These are phyloP conservation scores for Diddensiella caesifluorescens DNA, from an alignment of 805 yeast species.

Conservation along the genomic window DNA sequence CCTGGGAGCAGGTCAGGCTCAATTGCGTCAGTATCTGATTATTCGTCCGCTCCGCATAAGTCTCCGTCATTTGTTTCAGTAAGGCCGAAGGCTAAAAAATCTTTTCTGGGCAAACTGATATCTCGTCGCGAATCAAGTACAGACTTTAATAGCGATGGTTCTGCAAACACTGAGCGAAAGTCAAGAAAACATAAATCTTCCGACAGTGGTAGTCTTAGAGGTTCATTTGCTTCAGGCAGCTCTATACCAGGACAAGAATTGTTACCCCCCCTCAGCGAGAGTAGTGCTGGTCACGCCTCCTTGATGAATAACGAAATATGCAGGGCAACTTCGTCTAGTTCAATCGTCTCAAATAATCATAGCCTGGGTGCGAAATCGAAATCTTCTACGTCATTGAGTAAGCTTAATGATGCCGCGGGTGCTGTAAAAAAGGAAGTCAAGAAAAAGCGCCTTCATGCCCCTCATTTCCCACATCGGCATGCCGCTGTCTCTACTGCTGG, in stretches of 20 bases:
- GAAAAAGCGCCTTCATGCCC: not conserved
- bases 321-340: not conserved
- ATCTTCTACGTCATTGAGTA: not conserved
- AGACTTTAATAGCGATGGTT: too few relatives aligned
- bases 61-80: not conserved
- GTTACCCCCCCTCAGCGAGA: too few relatives aligned
- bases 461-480: not conserved
- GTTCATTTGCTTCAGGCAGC: slow-evolving; percentile 2
- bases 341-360: not conserved
- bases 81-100: slow-evolving; percentile 8
- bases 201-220: not conserved
- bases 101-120: slow-evolving; percentile 18
- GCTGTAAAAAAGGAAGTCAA: not conserved
- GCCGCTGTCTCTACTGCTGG: not conserved
- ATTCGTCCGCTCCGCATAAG: not conserved
- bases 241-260: too few relatives aligned
- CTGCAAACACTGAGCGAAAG: too few relatives aligned
- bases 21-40: slow-evolving; percentile 14
- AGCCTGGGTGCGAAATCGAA: not conserved
- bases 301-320: too few relatives aligned
- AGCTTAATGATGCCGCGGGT: not conserved
- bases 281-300: too few relatives aligned
- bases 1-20: slow-evolving; percentile 17
- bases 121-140: slow-evolving; percentile 20
- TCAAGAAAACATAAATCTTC: not conserved